phyloP scores from a whole-genome alignment of 805 yeast species.

The Saturnispora ahearnii region DNA sequence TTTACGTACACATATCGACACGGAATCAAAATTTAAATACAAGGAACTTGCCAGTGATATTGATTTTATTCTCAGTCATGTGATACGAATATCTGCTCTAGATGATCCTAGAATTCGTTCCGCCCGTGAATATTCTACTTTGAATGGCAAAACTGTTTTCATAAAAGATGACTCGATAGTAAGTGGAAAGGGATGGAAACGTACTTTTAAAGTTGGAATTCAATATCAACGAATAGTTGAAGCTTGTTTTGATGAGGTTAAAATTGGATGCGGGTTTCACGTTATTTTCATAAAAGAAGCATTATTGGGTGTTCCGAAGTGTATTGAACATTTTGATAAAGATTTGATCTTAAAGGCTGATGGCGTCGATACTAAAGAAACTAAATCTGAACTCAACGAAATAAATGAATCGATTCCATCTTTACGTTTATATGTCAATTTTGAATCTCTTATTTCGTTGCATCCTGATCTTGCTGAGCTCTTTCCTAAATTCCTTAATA shows the following conservation, averaged over 20 bases:
- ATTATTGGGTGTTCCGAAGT: slow-evolving; percentile 34
- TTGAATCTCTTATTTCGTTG: neutral
- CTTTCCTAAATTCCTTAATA: neutral
- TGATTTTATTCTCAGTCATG: slow-evolving; percentile 57
- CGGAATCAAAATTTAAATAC: slow-evolving; percentile 31
- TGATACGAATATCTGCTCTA: slow-evolving; percentile 32
- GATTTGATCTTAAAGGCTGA: neutral
- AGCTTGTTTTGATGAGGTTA: slow-evolving; percentile 52
- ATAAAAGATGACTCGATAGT: slow-evolving; percentile 46
- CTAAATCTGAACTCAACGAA: neutral
- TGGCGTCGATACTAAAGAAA: neutral
- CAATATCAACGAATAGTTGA: slow-evolving; percentile 37
- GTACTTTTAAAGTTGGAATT: slow-evolving; percentile 36
- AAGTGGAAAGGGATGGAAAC: slow-evolving; percentile 52
- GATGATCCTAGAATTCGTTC: slow-evolving; percentile 12
- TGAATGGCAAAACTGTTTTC: slow-evolving; percentile 47
- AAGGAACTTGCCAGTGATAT: slow-evolving; percentile 47
- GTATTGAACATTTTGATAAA: neutral
- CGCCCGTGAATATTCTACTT: slow-evolving; percentile 31
- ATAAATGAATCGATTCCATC: neutral
- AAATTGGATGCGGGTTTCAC: slow-evolving; percentile 47
- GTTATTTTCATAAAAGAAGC: slow-evolving; percentile 51
- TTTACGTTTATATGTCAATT: neutral
- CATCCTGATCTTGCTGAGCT: slow-evolving; percentile 2
- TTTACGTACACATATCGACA: slow-evolving; percentile 34